Base-by-base conservation (phyloP, 2,329 filamentous ascomycete species). In the Anisogramma anomala region DNA sequence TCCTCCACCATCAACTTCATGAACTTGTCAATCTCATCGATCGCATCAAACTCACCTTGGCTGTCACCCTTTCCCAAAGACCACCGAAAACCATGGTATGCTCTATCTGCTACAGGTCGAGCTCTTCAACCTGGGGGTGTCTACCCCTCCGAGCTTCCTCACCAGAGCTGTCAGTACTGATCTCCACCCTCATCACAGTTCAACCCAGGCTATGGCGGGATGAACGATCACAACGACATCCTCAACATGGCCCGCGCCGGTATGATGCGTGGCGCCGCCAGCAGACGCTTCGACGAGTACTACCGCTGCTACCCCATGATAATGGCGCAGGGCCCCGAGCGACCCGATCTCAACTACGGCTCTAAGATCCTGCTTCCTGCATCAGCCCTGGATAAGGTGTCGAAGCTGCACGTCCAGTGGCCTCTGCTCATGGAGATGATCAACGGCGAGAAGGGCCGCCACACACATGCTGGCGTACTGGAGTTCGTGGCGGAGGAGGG, bases 401-500 rank as follows among this genome's bases (percentile, higher is more conserved):
- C 91, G 13, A 77, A 88, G 56, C 69, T 98, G 13, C 89, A 96
- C 62, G 94, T 98, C 48, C 88, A 93, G 58, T 98, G 94, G 68
- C 91, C 91, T 6, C 84, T 98, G 69, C 75, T 96, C 50, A 94
- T 98, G 67, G 89, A 98, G 72, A 72, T 98, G 50, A 83, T 85
- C 53, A 98, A 96, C 58, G 87, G 88, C 18, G 77, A 82, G 48
- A 81, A 79, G 57, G 77, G 77, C 20, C 81, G 73, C 58, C 81
- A 83, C 58, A 91, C 89, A 19, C 91, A 98, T 62, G 88, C 85
- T 4, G 91, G 91, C 67, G 91, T 98, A 15, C 64, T 98, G 49
- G 91, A 98, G 62, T 98, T 98, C 57, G 91, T 94, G 42, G 91
- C 91, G 3, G 91, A 98, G 58, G 91, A 98, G 62, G 91, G 91